Conservation (phyloP, 768 basidiomycete species). For the Mycena belliarum region DNA sequence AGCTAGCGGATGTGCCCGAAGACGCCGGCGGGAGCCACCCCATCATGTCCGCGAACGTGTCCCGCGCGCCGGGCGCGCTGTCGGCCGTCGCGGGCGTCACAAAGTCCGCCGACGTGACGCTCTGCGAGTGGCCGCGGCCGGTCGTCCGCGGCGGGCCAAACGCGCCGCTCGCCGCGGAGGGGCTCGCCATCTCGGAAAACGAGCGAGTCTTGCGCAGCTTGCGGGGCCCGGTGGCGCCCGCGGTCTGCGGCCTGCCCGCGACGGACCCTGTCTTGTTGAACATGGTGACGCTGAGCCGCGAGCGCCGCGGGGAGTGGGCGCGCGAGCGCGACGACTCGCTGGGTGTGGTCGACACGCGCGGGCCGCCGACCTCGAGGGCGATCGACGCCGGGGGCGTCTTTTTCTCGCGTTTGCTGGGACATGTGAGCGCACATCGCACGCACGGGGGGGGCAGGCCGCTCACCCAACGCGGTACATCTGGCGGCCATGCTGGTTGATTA, state of each 20-base stretch:
- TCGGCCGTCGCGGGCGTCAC: not conserved
- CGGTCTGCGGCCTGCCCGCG: constrained; percentile 33
- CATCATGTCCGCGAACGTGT: constrained; percentile 70
- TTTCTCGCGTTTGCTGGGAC: constrained; percentile 56
- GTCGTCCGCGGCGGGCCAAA: constrained; percentile 29
- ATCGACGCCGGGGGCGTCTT: constrained; percentile 59
- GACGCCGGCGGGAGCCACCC: constrained; percentile 47
- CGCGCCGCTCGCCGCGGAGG: constrained; percentile 27
- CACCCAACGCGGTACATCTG: constrained; percentile 79
- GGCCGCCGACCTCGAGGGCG: constrained; percentile 52
- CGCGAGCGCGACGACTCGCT: constrained; percentile 43
- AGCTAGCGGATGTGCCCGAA: constrained; percentile 32
- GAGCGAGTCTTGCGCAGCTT: constrained; percentile 76
- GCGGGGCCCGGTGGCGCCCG: constrained; percentile 37
- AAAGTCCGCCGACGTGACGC: constrained; percentile 69
- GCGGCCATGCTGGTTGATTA: constrained; percentile 79
- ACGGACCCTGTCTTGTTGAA: constrained; percentile 40
- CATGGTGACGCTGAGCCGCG: constrained; percentile 67
- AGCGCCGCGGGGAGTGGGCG: constrained; percentile 48
- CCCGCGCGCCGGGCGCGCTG: constrained; percentile 34
- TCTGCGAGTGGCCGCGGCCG: constrained; percentile 75
- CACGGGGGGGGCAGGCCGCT: constrained; percentile 29
- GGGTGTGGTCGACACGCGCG: constrained; percentile 34
- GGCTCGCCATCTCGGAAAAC: constrained; percentile 58
- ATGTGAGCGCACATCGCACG: not conserved